Conservation (phyloP, 2,329 filamentous ascomycete species). For the Capronia americana region DNA sequence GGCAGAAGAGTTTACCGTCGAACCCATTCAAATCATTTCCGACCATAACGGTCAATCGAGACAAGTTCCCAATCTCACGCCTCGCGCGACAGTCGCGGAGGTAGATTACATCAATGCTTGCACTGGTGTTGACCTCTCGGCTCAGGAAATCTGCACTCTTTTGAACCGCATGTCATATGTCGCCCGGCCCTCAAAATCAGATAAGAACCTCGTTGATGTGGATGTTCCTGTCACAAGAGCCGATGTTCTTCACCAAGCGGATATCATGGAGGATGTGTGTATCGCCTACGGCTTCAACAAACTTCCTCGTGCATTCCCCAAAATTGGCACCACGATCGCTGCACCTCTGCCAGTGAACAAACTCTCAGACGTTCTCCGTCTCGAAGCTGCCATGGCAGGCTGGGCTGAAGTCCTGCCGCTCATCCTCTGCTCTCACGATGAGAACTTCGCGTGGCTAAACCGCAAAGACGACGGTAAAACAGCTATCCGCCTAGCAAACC, state of each 20-base stretch:
- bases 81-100: slow-evolving; percentile 78
- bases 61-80: slow-evolving; percentile 79
- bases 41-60: slow-evolving; percentile 86
- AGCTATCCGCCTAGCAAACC: slow-evolving; percentile 85
- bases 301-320: slow-evolving; percentile 84
- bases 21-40: slow-evolving; percentile 90
- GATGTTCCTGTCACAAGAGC: slow-evolving; percentile 86
- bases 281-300: slow-evolving; percentile 98
- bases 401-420: slow-evolving; percentile 97
- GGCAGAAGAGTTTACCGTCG: slow-evolving; percentile 85
- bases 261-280: slow-evolving; percentile 98
- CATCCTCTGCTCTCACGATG: slow-evolving; percentile 95
- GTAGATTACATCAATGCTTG: slow-evolving; percentile 93
- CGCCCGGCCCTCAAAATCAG: slow-evolving; percentile 74
- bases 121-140: slow-evolving; percentile 78
- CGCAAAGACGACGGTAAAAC: slow-evolving; percentile 83
- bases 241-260: slow-evolving; percentile 93
- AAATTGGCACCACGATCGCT: slow-evolving; percentile 83
- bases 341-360: slow-evolving; percentile 92
- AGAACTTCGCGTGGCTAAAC: slow-evolving; percentile 97
- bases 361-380: slow-evolving; percentile 85
- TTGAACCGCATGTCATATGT: slow-evolving; percentile 87
- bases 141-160: slow-evolving; percentile 77
- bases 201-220: slow-evolving; percentile 77
- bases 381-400: slow-evolving; percentile 89